These are phyloP conservation scores for Albophoma yamanashiensis DNA, from an alignment of 2,329 filamentous ascomycete genomes.

Conservation along the genomic window DNA sequence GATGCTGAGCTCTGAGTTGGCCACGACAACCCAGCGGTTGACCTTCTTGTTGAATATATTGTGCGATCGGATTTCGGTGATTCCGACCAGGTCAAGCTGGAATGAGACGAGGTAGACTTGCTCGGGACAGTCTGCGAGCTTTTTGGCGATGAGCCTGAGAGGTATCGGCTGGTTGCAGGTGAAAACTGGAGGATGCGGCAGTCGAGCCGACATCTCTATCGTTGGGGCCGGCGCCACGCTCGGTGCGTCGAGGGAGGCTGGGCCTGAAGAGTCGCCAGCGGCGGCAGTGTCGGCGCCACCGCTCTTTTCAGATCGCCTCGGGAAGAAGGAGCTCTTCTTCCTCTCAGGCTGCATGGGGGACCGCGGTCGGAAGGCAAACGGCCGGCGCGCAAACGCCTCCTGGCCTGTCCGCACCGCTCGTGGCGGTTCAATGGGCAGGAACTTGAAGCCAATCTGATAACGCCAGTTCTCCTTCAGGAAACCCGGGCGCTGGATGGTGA, in stretches of 20 bases:
- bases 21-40: constrained; percentile 66
- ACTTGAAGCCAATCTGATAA: constrained; percentile 59
- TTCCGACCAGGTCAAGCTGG: constrained; percentile 71
- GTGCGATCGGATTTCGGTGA: constrained; percentile 70
- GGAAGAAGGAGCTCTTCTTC: constrained; percentile 52
- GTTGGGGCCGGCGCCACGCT: constrained; percentile 38
- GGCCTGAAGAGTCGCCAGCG: constrained; percentile 1
- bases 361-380: constrained; percentile 44
- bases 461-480: constrained; percentile 87
- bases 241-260: constrained; percentile 17
- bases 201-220: constrained; percentile 64
- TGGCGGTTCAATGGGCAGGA: constrained; percentile 87
- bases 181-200: constrained; percentile 79
- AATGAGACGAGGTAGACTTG: constrained; percentile 66
- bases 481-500: constrained; percentile 81
- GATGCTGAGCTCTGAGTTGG: constrained; percentile 59
- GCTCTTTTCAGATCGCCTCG: constrained; percentile 20
- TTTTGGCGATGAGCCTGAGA: constrained; percentile 68
- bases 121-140: constrained; percentile 57
- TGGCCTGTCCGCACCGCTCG: constrained; percentile 55
- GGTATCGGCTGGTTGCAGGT: constrained; percentile 84
- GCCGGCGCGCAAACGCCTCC: constrained; percentile 75
- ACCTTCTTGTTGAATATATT: constrained; percentile 60
- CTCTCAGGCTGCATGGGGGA: constrained; percentile 22
- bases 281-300: constrained; percentile 10